phyloP scores from a whole-genome alignment of 2,329 filamentous ascomycete species.

The Monosporascus sp. region DNA sequence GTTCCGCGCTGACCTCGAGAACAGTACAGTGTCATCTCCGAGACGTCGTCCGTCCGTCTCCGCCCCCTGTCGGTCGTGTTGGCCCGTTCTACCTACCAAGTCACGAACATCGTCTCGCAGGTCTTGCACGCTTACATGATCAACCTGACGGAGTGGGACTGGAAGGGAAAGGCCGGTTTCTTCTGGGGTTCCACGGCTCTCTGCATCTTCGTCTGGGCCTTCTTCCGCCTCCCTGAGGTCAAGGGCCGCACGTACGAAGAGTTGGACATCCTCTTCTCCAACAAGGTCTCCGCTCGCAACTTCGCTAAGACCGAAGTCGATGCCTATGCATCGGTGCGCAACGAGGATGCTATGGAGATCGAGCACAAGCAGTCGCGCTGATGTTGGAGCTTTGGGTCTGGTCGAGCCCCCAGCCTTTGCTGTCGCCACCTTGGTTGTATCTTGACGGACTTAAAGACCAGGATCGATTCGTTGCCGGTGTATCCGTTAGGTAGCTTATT shows the following conservation, averaged over 20 bases:
- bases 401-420: no score
- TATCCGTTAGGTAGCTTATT: no score
- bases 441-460: no score
- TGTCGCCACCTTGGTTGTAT: no score
- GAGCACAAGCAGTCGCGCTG: constrained; percentile 8
- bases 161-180: constrained; percentile 36
- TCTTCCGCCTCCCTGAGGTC: constrained; percentile 47
- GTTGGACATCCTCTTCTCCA: constrained; percentile 47
- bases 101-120: constrained; percentile 37
- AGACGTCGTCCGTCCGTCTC: constrained; percentile 42
- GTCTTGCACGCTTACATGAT: constrained; percentile 33
- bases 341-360: constrained; percentile 8
- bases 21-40: constrained; percentile 40
- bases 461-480: no score
- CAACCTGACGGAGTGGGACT: constrained; percentile 33
- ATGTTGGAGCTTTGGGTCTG: not conserved
- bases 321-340: constrained; percentile 12
- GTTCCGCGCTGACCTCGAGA: constrained; percentile 4
- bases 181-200: constrained; percentile 39
- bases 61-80: constrained; percentile 40
- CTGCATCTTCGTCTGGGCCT: constrained; percentile 42
- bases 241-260: constrained; percentile 46
- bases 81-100: constrained; percentile 37
- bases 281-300: constrained; percentile 31
- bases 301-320: constrained; percentile 31